Percentiles rank a stretch among this genome's conserved stretches.
Conservation (phyloP, 2,329 filamentous ascomycete species). For the Daldinia sp. region DNA sequence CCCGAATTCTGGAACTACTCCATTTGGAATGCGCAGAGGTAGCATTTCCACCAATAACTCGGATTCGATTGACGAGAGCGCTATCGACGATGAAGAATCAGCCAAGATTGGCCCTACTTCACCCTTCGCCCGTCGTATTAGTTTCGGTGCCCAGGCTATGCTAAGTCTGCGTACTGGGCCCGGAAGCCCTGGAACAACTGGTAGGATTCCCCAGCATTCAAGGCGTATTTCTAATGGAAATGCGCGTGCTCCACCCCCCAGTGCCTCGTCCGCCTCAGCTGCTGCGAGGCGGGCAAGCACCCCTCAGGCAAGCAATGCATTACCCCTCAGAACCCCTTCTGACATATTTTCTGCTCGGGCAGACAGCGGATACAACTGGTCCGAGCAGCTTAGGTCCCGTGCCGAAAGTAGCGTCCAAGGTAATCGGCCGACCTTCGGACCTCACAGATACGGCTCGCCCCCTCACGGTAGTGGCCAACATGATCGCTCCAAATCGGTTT, state of each 20-base stretch:
- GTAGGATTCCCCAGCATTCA: slow-evolving; percentile 63
- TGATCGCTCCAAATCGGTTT: slow-evolving; percentile 77
- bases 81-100: slow-evolving; percentile 76
- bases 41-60: slow-evolving; percentile 77
- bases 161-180: slow-evolving; percentile 73
- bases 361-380: slow-evolving; percentile 98
- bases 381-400: slow-evolving; percentile 91
- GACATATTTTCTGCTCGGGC: slow-evolving; percentile 71
- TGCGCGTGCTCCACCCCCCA: slow-evolving; percentile 52
- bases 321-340: slow-evolving; percentile 71
- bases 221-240: slow-evolving; percentile 47
- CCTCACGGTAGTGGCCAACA: slow-evolving; percentile 61
- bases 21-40: slow-evolving; percentile 69
- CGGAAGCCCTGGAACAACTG: slow-evolving; percentile 71
- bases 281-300: slow-evolving; percentile 52
- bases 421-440: slow-evolving; percentile 67
- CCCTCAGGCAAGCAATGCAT: slow-evolving; percentile 71
- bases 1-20: slow-evolving; percentile 64
- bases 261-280: slow-evolving; percentile 53
- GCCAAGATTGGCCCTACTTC: slow-evolving; percentile 73
- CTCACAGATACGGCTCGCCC: slow-evolving; percentile 57
- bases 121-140: slow-evolving; percentile 86
- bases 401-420: slow-evolving; percentile 81
- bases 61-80: slow-evolving; percentile 76
- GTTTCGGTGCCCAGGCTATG: slow-evolving; percentile 86